Base-by-base conservation (phyloP, 257 asterid species). In the Perilla frutescens region DNA sequence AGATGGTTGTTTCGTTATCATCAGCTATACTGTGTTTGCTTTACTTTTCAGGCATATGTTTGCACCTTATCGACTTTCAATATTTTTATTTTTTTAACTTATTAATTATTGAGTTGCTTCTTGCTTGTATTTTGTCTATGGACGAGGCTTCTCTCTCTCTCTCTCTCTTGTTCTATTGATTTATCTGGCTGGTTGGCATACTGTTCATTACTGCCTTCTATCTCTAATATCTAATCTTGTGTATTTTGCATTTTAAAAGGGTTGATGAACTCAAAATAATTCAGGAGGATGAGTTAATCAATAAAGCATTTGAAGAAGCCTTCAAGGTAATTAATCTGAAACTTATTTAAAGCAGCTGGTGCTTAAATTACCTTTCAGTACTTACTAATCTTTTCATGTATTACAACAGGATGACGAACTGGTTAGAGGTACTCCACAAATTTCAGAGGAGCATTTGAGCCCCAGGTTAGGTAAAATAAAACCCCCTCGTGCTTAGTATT, bases 251-350 rank as follows among this genome's bases (percentile, higher is more conserved):
- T 68, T 70, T 77, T 78, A 20, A 61, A 73, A 92, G 98, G 78
- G 91, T 94, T 70, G 92, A 86, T 73, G 99, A 91, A 77, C 93
- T 94, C 67, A 91, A 87, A 80, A 86, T 83, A 77, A 62, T 91
- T 50, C 82, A 74, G 44, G 97, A 94, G 80, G 97, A 91, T 62
- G 97, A 94, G 58, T 79, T 91, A 64, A 93, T 88, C 34, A 80
- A 77, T 66, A 87, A 69, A 85, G 99, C 96, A 70, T 87, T 91
- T 63, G 87, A 87, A 73, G 97, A 88, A 84, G 96, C 93, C 65
- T 94, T 90, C 76, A 85, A 83, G 96, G 97, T 91, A 77, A 68
- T 41, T 67, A 10, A 68, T 76, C 39, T 34, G 49, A 37, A 44
- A 47, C 53, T 61, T 54, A 43, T 66, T 62, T 13, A 15, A 50